Evolutionary conservation across 345 rosid genomes (phyloP).

Genomic region (Camelina hispida): DNA sequence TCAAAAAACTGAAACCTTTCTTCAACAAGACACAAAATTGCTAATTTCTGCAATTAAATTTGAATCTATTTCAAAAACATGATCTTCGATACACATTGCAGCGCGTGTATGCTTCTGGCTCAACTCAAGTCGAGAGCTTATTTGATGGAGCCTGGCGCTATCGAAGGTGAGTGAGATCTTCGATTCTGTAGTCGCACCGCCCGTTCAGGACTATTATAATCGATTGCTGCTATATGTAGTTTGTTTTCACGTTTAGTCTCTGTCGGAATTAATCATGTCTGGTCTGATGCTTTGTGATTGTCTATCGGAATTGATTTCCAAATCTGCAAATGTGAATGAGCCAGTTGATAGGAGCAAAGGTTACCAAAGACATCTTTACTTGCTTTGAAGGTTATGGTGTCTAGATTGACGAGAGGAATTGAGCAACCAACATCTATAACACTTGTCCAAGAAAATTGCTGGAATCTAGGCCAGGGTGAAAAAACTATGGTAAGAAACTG

Average conservation of each 20-base stretch:
- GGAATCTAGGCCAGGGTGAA: neutral
- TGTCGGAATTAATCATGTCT: neutral
- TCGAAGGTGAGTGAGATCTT: neutral
- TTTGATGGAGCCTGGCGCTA: neutral
- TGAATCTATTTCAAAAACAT: neutral
- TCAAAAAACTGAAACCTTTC: too few species aligned
- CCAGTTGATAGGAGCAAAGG: neutral
- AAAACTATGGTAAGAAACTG: slow-evolving; percentile 7
- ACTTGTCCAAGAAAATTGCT: neutral
- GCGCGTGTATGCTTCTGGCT: neutral
- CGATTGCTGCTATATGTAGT: neutral
- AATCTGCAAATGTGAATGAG: neutral
- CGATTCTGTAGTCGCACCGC: neutral
- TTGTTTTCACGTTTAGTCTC: neutral
- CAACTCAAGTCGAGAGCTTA: neutral
- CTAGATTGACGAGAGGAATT: neutral
- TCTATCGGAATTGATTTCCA: neutral
- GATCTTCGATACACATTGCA: neutral
- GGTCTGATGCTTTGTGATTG: neutral
- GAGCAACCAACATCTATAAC: neutral
- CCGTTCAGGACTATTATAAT: neutral
- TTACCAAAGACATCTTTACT: too few species aligned
- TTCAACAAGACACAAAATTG: neutral
- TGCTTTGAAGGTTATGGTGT: neutral
- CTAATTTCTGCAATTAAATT: neutral